Percentiles rank a stretch among this genome's conserved stretches.
phyloP scores from a whole-genome alignment of 179 eudicot genomes.

The Carnegiea gigantea region DNA sequence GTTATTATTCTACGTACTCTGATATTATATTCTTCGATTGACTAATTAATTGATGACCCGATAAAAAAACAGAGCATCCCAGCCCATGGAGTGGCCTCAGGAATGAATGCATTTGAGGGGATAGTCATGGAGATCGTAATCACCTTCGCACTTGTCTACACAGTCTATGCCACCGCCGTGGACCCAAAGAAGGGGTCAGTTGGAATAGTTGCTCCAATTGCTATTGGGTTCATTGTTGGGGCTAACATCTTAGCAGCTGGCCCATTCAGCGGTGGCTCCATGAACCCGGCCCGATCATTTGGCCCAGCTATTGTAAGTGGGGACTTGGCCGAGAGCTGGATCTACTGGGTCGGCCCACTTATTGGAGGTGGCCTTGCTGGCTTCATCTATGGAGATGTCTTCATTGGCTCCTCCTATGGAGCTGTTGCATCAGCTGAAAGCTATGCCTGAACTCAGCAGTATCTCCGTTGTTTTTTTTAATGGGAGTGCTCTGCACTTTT shows the following conservation, averaged over 20 bases:
- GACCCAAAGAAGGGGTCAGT: conserved; percentile 39
- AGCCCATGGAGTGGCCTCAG: conserved; percentile 53
- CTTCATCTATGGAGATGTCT: conserved; percentile 47
- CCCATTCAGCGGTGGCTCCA: conserved; percentile 73
- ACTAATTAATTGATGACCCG: too few species aligned
- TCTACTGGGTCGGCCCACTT: conserved; percentile 82
- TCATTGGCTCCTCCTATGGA: conserved; percentile 26
- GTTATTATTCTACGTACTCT: too few species aligned
- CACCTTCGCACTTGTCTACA: conserved; percentile 40
- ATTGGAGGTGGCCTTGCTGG: conserved; percentile 80
- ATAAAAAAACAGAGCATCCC: conserved; percentile 46
- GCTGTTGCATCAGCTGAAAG: conserved; percentile 22
- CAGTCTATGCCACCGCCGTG: conserved; percentile 38
- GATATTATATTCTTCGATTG: too few species aligned
- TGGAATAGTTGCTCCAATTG: conserved; percentile 38
- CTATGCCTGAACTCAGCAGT: conserved; percentile 9
- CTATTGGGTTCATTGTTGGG: conserved; percentile 42
- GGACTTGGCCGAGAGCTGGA: conserved; percentile 60
- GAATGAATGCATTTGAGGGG: conserved; percentile 50
- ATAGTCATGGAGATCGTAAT: conserved; percentile 39
- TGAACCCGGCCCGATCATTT: conserved; percentile 84
- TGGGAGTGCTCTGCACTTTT: not conserved
- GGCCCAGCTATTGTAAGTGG: conserved; percentile 71
- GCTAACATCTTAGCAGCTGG: conserved; percentile 48
- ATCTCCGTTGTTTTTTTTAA: not conserved